A percentile compares a stretch with the other conserved stretches of the same genome.
Conservation (phyloP, 2,329 filamentous ascomycete genomes). For the Colletotrichum tropicale region DNA sequence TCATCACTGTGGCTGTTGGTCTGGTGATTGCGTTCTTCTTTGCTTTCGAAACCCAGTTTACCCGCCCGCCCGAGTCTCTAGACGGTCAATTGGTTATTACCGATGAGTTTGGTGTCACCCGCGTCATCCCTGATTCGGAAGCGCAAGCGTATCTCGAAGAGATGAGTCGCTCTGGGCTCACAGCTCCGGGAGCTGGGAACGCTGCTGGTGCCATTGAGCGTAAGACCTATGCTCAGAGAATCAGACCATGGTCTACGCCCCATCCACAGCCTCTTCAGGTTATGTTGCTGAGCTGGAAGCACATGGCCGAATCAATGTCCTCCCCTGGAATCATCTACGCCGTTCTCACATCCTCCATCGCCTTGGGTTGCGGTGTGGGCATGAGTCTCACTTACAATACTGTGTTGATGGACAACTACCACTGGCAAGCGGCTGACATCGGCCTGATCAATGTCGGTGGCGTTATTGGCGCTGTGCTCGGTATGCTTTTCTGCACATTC, state of each 20-base stretch:
- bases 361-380: constrained; percentile 38
- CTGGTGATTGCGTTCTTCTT: constrained; percentile 40
- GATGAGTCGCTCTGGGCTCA: background rate
- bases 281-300: constrained; percentile 16
- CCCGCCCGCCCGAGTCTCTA: constrained; percentile 34
- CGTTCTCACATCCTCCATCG: constrained; percentile 38
- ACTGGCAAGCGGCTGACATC: constrained; percentile 36
- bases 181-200: background rate
- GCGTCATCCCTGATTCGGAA: constrained; percentile 33
- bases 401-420: constrained; percentile 34
- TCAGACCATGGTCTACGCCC: constrained; percentile 29
- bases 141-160: constrained; percentile 26
- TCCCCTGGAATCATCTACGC: constrained; percentile 43
- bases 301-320: constrained; percentile 23
- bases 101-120: constrained; percentile 41
- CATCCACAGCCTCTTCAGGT: constrained; percentile 17
- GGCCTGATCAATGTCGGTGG: constrained; percentile 52
- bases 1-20: constrained; percentile 35
- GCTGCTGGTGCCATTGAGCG: background rate
- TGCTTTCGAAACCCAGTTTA: constrained; percentile 43
- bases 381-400: constrained; percentile 42
- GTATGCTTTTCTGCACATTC: constrained; percentile 26
- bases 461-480: constrained; percentile 45
- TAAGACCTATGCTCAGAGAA: constrained; percentile 30
- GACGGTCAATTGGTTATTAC: constrained; percentile 39